Evolutionary conservation across 805 yeast species (phyloP).

Genomic region (Osmozyma mogii): DNA sequence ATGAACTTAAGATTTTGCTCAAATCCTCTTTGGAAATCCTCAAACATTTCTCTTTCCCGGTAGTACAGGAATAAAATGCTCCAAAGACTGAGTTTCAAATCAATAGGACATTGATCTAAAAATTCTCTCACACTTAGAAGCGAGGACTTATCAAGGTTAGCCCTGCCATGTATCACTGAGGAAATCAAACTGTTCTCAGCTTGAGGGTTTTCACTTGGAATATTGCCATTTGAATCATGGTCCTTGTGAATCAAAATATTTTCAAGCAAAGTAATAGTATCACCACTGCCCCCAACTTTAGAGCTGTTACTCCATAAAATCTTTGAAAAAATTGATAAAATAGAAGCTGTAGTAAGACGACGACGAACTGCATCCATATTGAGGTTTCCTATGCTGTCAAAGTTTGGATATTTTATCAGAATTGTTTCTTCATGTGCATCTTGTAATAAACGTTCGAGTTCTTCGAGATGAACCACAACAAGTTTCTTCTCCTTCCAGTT

Average conservation of each 20-base stretch:
- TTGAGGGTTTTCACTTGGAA: neutral
- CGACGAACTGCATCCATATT: slow-evolving; percentile 41
- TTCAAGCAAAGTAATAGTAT: slow-evolving; percentile 36
- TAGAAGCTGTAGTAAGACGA: slow-evolving; percentile 64
- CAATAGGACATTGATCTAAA: slow-evolving; percentile 54
- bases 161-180: slow-evolving; percentile 9
- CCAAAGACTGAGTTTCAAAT: slow-evolving; percentile 70
- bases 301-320: slow-evolving; percentile 31
- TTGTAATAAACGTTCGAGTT: slow-evolving; percentile 8
- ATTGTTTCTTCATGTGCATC: slow-evolving; percentile 6
- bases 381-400: slow-evolving; percentile 49
- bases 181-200: slow-evolving; percentile 5
- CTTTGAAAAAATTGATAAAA: slow-evolving; percentile 56
- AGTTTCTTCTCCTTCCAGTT: slow-evolving; percentile 23
- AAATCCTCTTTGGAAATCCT: slow-evolving; percentile 41
- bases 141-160: slow-evolving; percentile 14
- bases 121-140: slow-evolving; percentile 50
- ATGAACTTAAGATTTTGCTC: slow-evolving; percentile 43
- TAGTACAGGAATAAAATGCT: slow-evolving; percentile 57
- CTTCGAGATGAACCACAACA: slow-evolving; percentile 17
- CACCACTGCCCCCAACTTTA: slow-evolving; percentile 14
- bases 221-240: neutral
- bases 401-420: slow-evolving; percentile 47
- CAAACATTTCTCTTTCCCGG: slow-evolving; percentile 15
- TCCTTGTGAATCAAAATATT: slow-evolving; percentile 31